A percentile compares a stretch with the other conserved stretches of the same genome.
These are phyloP conservation scores for Colletotrichum lini DNA, from an alignment of 2,329 filamentous ascomycete species.

Conservation along the genomic window DNA sequence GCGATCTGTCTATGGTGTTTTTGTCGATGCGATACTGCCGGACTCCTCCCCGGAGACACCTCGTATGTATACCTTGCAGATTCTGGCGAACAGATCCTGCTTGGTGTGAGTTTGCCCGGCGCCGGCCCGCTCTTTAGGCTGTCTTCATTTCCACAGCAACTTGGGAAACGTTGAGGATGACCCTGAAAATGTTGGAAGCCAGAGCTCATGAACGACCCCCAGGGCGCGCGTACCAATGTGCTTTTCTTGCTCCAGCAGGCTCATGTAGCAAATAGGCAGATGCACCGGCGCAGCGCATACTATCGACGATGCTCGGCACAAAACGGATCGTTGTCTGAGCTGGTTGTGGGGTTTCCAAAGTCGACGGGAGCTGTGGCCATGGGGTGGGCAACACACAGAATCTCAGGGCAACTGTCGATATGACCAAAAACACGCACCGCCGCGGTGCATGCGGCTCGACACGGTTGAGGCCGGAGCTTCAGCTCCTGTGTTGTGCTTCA, in stretches of 20 bases:
- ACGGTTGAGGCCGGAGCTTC: slow-evolving; percentile 25
- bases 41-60: slow-evolving; percentile 1
- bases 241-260: not conserved
- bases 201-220: slow-evolving; percentile 6
- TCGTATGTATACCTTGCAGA: not conserved
- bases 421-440: not conserved
- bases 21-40: not conserved
- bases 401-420: not conserved
- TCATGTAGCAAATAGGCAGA: not conserved
- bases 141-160: not conserved
- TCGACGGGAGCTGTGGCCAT: not conserved
- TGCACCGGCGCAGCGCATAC: not conserved
- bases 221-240: not conserved
- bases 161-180: slow-evolving; percentile 18
- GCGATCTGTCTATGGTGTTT: slow-evolving; percentile 8
- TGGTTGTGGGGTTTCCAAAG: not conserved
- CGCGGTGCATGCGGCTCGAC: slow-evolving; percentile 1
- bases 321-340: not conserved
- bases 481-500: slow-evolving; percentile 23
- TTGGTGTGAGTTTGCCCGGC: not conserved
- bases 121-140: not conserved
- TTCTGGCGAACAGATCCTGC: slow-evolving; percentile 4
- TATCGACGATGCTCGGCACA: not conserved
- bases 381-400: no score
- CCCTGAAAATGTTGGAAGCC: slow-evolving; percentile 24